Evolutionary conservation across 371 early-diverging fungal genomes (phyloP).

Genomic region (Actinomucor elegans): DNA sequence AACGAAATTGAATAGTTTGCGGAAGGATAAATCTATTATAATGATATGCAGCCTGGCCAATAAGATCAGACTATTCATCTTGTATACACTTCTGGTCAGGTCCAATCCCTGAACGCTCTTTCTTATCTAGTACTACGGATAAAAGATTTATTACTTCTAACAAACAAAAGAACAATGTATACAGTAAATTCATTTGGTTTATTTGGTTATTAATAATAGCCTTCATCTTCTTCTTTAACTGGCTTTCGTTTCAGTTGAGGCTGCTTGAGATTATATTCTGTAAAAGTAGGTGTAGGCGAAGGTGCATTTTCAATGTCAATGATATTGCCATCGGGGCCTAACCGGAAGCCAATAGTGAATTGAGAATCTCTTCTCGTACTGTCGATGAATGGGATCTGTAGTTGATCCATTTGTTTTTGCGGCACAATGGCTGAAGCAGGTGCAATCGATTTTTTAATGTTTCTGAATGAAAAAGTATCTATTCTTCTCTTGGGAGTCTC

Average conservation of each 20-base stretch:
- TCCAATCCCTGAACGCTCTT: slow-evolving; percentile 2
- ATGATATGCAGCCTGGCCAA: slow-evolving; percentile 6
- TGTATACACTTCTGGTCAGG: slow-evolving; percentile 8
- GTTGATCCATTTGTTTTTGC: background rate
- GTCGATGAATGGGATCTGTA: slow-evolving; percentile 1
- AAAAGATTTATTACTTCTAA: no score
- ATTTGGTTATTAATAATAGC: background rate
- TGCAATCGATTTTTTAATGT: slow-evolving; percentile 1
- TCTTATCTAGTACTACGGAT: no score
- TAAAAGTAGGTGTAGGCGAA: slow-evolving; percentile 12
- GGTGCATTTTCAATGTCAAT: slow-evolving; percentile 16
- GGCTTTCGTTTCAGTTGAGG: slow-evolving; percentile 8
- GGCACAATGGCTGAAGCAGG: background rate
- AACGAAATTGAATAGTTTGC: no score
- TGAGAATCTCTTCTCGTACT: slow-evolving; percentile 2
- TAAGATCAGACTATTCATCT: background rate
- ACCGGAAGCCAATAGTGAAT: slow-evolving; percentile 11
- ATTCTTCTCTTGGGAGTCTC: slow-evolving; percentile 12
- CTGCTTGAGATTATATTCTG: background rate
- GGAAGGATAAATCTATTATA: no score
- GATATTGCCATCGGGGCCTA: slow-evolving; percentile 16
- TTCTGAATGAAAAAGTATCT: slow-evolving; percentile 16
- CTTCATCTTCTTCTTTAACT: background rate
- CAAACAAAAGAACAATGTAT: background rate
- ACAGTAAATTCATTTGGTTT: no score